phyloP scores from a whole-genome alignment of 176 grass and related monocot genomes.

The Zoysia pacifica region DNA sequence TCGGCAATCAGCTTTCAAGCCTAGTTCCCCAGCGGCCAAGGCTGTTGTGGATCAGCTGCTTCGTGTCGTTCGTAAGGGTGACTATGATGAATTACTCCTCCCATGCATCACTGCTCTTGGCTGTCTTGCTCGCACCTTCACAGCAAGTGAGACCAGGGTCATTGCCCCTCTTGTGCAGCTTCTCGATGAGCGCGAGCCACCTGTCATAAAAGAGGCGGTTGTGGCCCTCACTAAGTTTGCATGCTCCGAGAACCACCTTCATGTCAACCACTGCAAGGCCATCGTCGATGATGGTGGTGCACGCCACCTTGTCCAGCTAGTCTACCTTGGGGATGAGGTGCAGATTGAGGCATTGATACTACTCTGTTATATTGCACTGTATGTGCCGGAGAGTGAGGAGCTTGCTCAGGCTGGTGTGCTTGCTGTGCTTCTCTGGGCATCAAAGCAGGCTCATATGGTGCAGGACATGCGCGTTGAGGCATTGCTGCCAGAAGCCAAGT shows the following conservation, averaged over 20 bases:
- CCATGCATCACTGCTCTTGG: conserved; percentile 77
- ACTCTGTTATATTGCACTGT: conserved; percentile 72
- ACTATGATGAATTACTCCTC: conserved; percentile 59
- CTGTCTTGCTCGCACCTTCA: conserved; percentile 74
- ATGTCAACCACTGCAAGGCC: conserved; percentile 70
- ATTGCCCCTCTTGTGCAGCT: conserved; percentile 71
- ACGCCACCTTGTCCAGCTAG: conserved; percentile 78
- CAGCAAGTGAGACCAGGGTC: conserved; percentile 72
- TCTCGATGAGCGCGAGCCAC: conserved; percentile 68
- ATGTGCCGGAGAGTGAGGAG: conserved; percentile 83
- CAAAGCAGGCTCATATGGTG: conserved; percentile 74
- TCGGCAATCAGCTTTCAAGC: conserved; percentile 82
- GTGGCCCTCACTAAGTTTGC: conserved; percentile 82
- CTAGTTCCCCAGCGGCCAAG: conserved; percentile 69
- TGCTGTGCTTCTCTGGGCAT: conserved; percentile 75
- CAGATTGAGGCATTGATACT: conserved; percentile 81
- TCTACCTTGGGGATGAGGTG: conserved; percentile 73
- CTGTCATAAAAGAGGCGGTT: conserved; percentile 69
- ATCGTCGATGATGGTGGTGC: conserved; percentile 69
- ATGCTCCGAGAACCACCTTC: conserved; percentile 67
- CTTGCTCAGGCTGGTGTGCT: conserved; percentile 74
- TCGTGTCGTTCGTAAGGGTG: conserved; percentile 55
- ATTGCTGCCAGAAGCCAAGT: conserved; percentile 62
- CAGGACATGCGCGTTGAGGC: conserved; percentile 64
- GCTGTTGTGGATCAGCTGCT: conserved; percentile 86